Evolutionary conservation across 257 asterid species (phyloP).

Genomic region (Sherardia arvensis): DNA sequence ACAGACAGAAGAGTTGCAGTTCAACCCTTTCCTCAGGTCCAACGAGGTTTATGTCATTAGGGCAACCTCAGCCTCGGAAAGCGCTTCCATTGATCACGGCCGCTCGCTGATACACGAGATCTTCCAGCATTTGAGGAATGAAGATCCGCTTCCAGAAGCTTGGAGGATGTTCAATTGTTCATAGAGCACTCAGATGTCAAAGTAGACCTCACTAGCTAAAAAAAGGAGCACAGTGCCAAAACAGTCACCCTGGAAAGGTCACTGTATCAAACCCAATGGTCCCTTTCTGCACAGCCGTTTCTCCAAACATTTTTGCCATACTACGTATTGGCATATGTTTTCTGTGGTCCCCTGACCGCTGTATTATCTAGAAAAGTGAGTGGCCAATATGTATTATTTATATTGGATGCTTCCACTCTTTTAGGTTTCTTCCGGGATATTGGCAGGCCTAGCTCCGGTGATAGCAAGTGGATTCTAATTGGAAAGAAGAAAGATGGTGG

Average conservation of each 20-base stretch:
- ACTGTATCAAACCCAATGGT: conserved; percentile 55
- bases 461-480: conserved; percentile 41
- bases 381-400: conserved; percentile 27
- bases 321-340: conserved; percentile 37
- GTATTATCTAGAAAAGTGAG: conserved; percentile 16
- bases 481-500: conserved; percentile 68
- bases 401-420: conserved; percentile 57
- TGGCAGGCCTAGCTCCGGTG: conserved; percentile 39
- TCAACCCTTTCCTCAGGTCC: conserved; percentile 60
- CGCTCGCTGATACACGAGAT: conserved; percentile 69
- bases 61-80: conserved; percentile 65
- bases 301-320: conserved; percentile 66
- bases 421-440: conserved; percentile 59
- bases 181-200: conserved; percentile 72
- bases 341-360: conserved; percentile 37
- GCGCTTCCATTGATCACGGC: conserved; percentile 86
- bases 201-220: conserved; percentile 41
- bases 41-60: conserved; percentile 59
- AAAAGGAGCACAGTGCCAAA: conserved; percentile 13
- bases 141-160: conserved; percentile 63
- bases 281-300: conserved; percentile 47
- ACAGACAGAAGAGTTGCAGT: conserved; percentile 58
- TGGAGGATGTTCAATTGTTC: conserved; percentile 78
- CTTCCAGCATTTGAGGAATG: conserved; percentile 72
- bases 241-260: conserved; percentile 46